Percentiles rank a stretch among this genome's conserved stretches.
Evolutionary conservation across 148 eudicot genomes (phyloP).

Genomic region (Pouteria glomerata): DNA sequence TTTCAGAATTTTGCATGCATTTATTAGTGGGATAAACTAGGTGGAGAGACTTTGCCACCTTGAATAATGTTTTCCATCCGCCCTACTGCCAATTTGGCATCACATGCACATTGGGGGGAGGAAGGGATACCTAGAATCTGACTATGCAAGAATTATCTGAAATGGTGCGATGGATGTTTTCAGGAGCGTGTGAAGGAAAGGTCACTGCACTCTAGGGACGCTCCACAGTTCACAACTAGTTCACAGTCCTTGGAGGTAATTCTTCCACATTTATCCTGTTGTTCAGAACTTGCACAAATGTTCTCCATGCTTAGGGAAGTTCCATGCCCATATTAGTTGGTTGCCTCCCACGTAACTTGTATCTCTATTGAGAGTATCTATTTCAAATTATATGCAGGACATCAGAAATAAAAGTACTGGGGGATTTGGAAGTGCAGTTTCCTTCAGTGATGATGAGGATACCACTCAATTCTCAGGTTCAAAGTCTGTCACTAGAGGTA

Average conservation of each 20-base stretch:
- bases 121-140: not conserved
- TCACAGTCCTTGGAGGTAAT: constrained; percentile 59
- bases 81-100: not conserved
- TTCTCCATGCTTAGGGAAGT: not conserved
- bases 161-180: constrained; percentile 5
- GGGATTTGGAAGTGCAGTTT: constrained; percentile 53
- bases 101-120: constrained; percentile 4
- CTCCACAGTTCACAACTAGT: constrained; percentile 38
- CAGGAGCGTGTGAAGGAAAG: constrained; percentile 89
- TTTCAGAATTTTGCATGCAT: too few relatives aligned
- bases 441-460: constrained; percentile 95
- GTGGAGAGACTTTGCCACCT: too few relatives aligned
- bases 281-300: not conserved
- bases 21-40: not conserved
- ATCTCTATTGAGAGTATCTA: not conserved
- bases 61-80: too few relatives aligned
- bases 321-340: not conserved
- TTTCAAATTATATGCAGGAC: constrained; percentile 28
- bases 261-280: constrained; percentile 1
- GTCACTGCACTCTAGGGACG: constrained; percentile 44
- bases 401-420: constrained; percentile 36
- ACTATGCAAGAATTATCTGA: not conserved
- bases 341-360: not conserved
- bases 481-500: constrained; percentile 48
- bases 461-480: constrained; percentile 34